Evolutionary conservation across 257 asterid genomes (phyloP).

Genomic region (Cinchona pubescens): DNA sequence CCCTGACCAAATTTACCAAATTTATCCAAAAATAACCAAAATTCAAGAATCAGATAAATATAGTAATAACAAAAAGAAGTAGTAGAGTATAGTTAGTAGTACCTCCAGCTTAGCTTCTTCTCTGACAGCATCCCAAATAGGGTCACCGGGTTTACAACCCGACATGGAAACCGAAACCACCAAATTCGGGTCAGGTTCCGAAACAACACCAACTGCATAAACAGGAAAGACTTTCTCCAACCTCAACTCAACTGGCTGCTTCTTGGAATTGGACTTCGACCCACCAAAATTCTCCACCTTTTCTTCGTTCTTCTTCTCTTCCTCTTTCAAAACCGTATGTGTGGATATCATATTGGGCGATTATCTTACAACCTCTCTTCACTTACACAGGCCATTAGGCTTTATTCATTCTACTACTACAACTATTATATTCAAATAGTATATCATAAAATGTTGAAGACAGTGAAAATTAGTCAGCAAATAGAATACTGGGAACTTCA

Average conservation of each 20-base stretch:
- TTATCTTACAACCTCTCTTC: conserved; percentile 26
- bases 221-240: conserved; percentile 43
- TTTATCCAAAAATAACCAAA: background rate
- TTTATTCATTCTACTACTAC: background rate
- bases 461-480: background rate
- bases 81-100: too few relatives aligned
- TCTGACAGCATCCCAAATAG: conserved; percentile 43
- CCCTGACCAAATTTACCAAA: background rate
- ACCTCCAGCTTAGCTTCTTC: conserved; percentile 45
- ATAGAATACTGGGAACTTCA: background rate
- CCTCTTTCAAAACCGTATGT: conserved; percentile 8
- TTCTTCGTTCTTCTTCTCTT: conserved; percentile 3
- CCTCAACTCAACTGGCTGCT: conserved; percentile 11
- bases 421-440: background rate
- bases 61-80: background rate
- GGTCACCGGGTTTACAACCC: conserved; percentile 39
- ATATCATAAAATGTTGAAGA: background rate
- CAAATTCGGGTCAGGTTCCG: conserved; percentile 40
- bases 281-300: conserved; percentile 10
- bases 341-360: conserved; percentile 27
- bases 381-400: conserved; percentile 30
- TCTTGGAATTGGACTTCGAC: conserved; percentile 1
- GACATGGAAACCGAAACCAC: conserved; percentile 35
- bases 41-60: background rate
- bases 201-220: conserved; percentile 44